Evolutionary conservation across 306 rosid genomes (phyloP), one percentile per base, ranked within the genome.

Genomic region (Rosa multiflora): DNA sequence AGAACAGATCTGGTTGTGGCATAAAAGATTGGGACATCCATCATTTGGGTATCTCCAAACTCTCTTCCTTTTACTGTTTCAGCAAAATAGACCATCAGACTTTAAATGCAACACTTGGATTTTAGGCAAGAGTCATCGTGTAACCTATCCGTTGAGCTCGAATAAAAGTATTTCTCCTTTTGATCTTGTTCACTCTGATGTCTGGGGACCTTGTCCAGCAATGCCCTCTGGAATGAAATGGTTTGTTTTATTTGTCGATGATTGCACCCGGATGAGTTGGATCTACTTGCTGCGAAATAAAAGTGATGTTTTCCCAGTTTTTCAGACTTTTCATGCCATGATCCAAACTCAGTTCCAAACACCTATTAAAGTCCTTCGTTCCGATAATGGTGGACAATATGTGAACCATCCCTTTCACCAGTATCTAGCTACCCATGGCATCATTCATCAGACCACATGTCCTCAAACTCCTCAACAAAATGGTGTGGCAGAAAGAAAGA

Each of bases 301-400:
- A 43, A n/a, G 49, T 20, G 37, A 69, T 6, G 53, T 40, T 69
- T 10, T 4, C 43, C 0, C 49, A 8, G 18, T 69, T 11, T 15
- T 39, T 43, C 49, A 40, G 7, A 7, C 10, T 17, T 69, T 69
- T 40, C 73, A 69, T 18, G 4, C 10, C 2, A 69, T 69, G 73
- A 8, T 43, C 12, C 26, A 5, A 8, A 69, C 73, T n/a, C 73
- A 69, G 7, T 62, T 62, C 6, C 37, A 59, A 10, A 59, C 26
- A 1, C 37, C 35, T 6, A 59, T 59, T 1, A 59, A 23, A 23
- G 66, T 59, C 5, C 17, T 10, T 4, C 67, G 10, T 6, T 53
- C 51, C 0, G 49, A 73, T 21, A 73, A 73, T 53, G 67, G 77
- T 35, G 77, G 77, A 2, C 51, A 73, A 20, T 73, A 73, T 53